Evolutionary conservation across 805 yeast genomes (phyloP).

Genomic region (Teunomyces gatunensis): DNA sequence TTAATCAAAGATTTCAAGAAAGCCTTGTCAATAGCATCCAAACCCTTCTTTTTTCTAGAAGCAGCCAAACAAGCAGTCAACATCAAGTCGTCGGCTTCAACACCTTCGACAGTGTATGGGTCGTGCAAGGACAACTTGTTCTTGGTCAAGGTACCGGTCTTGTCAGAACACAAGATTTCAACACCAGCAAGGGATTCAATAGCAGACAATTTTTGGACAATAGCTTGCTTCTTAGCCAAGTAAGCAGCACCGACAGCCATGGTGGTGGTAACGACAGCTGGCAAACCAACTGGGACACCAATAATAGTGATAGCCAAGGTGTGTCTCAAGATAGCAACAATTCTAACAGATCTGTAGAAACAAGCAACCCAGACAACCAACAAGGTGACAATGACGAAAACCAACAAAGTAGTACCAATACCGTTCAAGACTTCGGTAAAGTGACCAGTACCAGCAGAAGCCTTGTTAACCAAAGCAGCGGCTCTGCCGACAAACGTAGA

Average conservation of each 20-base stretch:
- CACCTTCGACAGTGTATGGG: conserved; percentile 98
- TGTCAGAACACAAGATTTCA: conserved; percentile 95
- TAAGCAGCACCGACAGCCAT: conserved; percentile 99
- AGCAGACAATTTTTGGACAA: conserved; percentile 94
- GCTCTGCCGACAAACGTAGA: conserved; percentile 96
- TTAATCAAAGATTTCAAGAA: conserved; percentile 84
- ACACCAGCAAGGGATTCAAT: conserved; percentile 97
- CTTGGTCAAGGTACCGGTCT: conserved; percentile 97
- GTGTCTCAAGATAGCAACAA: conserved; percentile 86
- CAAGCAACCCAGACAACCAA: conserved; percentile 89
- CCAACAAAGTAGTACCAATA: conserved; percentile 90
- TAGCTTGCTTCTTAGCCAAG: conserved; percentile 95
- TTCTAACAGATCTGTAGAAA: conserved; percentile 88
- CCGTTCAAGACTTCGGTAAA: conserved; percentile 97
- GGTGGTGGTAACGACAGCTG: conserved; percentile 97
- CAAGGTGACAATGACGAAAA: conserved; percentile 82
- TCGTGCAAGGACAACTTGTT: conserved; percentile 94
- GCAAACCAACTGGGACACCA: conserved; percentile 98
- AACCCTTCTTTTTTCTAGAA: conserved; percentile 96
- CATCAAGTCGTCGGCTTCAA: conserved; percentile 93
- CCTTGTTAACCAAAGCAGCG: conserved; percentile 93
- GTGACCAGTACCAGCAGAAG: conserved; percentile 91
- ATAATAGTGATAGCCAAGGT: conserved; percentile 93
- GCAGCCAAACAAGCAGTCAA: conserved; percentile 97
- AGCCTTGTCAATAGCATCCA: conserved; percentile 96